These are phyloP conservation scores for Phytopythium helicoides DNA, from an alignment of 352 stramenopile genomes.

Conservation along the genomic window DNA sequence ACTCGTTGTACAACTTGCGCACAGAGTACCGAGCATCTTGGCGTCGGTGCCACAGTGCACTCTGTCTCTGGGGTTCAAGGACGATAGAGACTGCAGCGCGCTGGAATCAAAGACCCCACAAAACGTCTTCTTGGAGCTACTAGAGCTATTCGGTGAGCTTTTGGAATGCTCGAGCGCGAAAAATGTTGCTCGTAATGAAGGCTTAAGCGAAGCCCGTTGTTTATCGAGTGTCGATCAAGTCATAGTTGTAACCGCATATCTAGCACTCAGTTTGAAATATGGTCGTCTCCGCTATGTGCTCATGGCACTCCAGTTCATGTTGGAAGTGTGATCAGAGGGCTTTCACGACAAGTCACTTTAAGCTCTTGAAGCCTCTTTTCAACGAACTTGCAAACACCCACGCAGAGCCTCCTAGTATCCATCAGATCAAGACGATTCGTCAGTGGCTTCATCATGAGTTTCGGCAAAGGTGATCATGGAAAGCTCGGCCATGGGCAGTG, in stretches of 20 bases:
- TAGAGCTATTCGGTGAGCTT: slow-evolving; percentile 39
- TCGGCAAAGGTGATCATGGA: slow-evolving; percentile 82
- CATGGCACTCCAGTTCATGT: slow-evolving; percentile 30
- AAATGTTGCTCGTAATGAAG: too few relatives aligned
- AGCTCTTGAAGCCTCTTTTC: slow-evolving; percentile 31
- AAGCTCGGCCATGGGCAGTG: slow-evolving; percentile 82
- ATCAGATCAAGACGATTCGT: slow-evolving; percentile 24
- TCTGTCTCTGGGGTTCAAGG: slow-evolving; percentile 45
- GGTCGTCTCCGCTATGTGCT: slow-evolving; percentile 55
- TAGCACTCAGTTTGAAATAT: slow-evolving; percentile 70
- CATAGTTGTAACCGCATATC: slow-evolving; percentile 42
- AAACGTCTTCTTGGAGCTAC: slow-evolving; percentile 60
- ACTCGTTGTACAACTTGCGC: slow-evolving; percentile 45
- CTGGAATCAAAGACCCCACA: slow-evolving; percentile 7
- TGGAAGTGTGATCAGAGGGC: slow-evolving; percentile 17
- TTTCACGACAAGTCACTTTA: slow-evolving; percentile 17
- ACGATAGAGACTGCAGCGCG: slow-evolving; percentile 5
- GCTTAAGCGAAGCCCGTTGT: not conserved
- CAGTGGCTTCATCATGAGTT: slow-evolving; percentile 70
- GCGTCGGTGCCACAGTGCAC: slow-evolving; percentile 45
- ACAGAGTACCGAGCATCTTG: slow-evolving; percentile 59
- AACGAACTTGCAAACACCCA: slow-evolving; percentile 31
- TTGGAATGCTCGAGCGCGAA: slow-evolving; percentile 14
- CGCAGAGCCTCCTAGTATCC: slow-evolving; percentile 19
- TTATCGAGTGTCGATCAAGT: slow-evolving; percentile 25